Evolutionary conservation across 2,329 filamentous ascomycete species (phyloP), one percentile per base, ranked within the genome.

Genomic region (Grosmannia clavigera): DNA sequence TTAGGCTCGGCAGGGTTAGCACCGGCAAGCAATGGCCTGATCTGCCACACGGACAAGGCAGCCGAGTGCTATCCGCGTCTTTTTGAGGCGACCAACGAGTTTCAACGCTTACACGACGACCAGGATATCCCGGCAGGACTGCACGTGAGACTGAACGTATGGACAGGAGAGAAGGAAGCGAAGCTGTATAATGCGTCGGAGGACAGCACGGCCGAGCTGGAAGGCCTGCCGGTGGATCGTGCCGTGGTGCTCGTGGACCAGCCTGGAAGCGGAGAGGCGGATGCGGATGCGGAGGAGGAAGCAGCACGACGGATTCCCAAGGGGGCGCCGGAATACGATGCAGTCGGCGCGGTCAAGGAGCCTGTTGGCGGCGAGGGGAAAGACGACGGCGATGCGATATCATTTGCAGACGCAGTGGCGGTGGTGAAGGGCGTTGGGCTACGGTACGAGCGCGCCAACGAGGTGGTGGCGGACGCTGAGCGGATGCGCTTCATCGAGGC

Each of bases 91-190:
- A 88, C 84, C 1, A 72, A 84, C 55, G 78, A 86, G 60, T 88
- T 88, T 64, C 83, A 86, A 68, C 67, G 72, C 9, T 76, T 88
- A 50, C 81, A 77, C 62, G 77, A 82, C 43, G 85, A 86, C 65
- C 85, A 88, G 69, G 79, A 86, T 46, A 68, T 88, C 3, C 85
- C 85, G 1, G 71, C 76, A 0, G 85, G 85, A 6, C 76, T 88
- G 5, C 85, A 88, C 68, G 78, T 88, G 58, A 80, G 84, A 48
- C 71, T 88, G 59, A 81, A 88, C 67, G 76, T 88, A 55, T 76
- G 77, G 65, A 84, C 83, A 0, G 85, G 85, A 27, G 66, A 76
- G 64, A 85, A 82, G 65, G 83, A 87, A 68, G 85, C 85, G 64
- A 85, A 86, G 67, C 75, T 87, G 63, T 82, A 87, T 69, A 75